Base-by-base conservation (phyloP, 306 rosid species). In the Adenanthera pavonina region DNA sequence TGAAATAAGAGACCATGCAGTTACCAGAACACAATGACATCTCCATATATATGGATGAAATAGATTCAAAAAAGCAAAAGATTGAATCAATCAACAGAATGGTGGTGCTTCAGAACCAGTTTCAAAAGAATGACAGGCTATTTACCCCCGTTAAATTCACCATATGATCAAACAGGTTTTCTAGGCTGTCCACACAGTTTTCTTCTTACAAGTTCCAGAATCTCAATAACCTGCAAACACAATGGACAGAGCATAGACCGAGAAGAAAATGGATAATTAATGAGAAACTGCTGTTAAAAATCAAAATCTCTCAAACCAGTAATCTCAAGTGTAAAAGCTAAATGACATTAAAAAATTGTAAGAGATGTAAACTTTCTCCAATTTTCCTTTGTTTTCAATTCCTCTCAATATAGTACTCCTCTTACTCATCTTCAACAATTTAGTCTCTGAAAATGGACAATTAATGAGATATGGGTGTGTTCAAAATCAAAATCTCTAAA, bases 201-300 rank as follows among this genome's bases (percentile, higher is more conserved):
- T 86, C 91, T 86, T 88, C 88, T 93, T 72, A 93, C 88, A 68
- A 93, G 94, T 90, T 90, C 88, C 92, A 95, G 85, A 84, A 84
- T 85, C 76, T 90, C 97, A 62, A 76, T 88, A 81, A 95, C 78
- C 98, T 95, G 89, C 83, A 79, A 83, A 44, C 76, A 59, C 7
- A 64, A 81, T 52, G 68, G 40, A 66, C 56, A 30, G 57, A 69
- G 30, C 53, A 51, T 10, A 30, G 14, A 52, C 35, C 36, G 7
- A 56, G 7, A 44, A 46, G 53, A 34, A 46, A 43, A 11, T 44
- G n/a, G 19, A 69, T 69, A 6, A 20, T 12, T 60, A 60, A 59
- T 14, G 67, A 60, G 67, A 11, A 9, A 60, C 11, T 16, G 9
- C 38, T 60, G 67, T 14, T 25, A 25, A n/a, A 15, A 20, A 59